Evolutionary conservation across 2,329 filamentous ascomycete genomes (phyloP).

Genomic region (Tetracladium maxilliforme): DNA sequence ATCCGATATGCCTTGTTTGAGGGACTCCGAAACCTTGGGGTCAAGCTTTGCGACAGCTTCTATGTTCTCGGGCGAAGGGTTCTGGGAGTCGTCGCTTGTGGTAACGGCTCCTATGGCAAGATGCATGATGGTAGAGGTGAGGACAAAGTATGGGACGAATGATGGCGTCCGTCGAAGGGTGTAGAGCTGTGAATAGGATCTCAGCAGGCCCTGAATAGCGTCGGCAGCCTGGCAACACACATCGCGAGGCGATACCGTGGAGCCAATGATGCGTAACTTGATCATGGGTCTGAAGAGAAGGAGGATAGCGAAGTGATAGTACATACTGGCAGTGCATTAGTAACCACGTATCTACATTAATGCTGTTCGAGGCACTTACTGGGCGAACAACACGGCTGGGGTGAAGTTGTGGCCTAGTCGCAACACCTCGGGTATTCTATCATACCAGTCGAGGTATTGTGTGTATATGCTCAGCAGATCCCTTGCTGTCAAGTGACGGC

Average conservation of each 20-base stretch:
- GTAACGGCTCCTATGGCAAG: conserved; percentile 4
- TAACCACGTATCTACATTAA: background rate
- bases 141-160: conserved; percentile 15
- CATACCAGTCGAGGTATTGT: conserved; percentile 59
- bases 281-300: conserved; percentile 57
- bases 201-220: conserved; percentile 16
- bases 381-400: conserved; percentile 57
- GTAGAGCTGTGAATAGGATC: conserved; percentile 14
- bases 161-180: conserved; percentile 14
- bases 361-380: conserved; percentile 37
- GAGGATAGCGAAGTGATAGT: conserved; percentile 55
- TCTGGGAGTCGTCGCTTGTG: conserved; percentile 32
- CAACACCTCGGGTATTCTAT: conserved; percentile 47
- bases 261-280: conserved; percentile 11
- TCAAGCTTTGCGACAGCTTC: conserved; percentile 3
- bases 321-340: conserved; percentile 34
- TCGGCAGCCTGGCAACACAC: conserved; percentile 16
- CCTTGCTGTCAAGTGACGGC: conserved; percentile 45
- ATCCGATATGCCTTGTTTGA: conserved; percentile 39
- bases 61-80: background rate
- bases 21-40: conserved; percentile 15
- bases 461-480: conserved; percentile 50
- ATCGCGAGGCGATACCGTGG: conserved; percentile 11
- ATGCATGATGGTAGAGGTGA: conserved; percentile 11
- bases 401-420: conserved; percentile 54